phyloP scores from a whole-genome alignment of 129 eudicot species.

The Flaveria bidentis region DNA sequence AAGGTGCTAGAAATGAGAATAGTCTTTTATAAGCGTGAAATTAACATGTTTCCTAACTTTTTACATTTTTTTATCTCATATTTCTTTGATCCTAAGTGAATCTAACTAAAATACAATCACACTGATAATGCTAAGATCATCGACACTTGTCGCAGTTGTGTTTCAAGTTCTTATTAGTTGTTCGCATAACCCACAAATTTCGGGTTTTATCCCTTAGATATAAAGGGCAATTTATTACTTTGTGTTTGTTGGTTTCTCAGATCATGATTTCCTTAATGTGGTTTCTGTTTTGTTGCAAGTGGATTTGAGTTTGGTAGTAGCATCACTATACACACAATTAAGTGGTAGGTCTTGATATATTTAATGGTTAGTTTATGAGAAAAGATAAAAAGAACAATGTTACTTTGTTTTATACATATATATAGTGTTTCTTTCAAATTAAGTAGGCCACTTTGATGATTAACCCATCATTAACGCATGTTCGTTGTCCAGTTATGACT shows the following conservation, averaged over 20 bases:
- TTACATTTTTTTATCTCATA: too few relatives aligned
- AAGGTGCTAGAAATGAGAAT: too few relatives aligned
- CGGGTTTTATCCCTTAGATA: not conserved
- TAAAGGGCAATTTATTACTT: not conserved
- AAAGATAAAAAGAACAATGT: not conserved
- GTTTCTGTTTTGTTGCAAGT: not conserved
- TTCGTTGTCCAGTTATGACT: slow-evolving; percentile 3
- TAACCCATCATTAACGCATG: not conserved
- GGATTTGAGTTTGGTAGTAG: slow-evolving; percentile 1
- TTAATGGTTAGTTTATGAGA: not conserved
- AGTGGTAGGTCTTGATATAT: not conserved
- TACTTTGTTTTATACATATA: not conserved
- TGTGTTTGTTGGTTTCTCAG: not conserved
- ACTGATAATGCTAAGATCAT: too few relatives aligned
- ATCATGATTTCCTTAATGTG: not conserved
- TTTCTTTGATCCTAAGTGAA: too few relatives aligned
- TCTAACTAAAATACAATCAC: too few relatives aligned
- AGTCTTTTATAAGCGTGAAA: too few relatives aligned
- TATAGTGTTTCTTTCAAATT: not conserved
- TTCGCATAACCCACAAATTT: too few relatives aligned
- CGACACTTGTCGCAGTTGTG: too few relatives aligned
- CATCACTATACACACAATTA: not conserved
- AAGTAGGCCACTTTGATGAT: not conserved
- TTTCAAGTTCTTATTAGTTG: too few relatives aligned
- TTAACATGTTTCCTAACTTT: too few relatives aligned